Conservation (phyloP, 495 filamentous ascomycete species). For the Neurospora tetrasperma region DNA sequence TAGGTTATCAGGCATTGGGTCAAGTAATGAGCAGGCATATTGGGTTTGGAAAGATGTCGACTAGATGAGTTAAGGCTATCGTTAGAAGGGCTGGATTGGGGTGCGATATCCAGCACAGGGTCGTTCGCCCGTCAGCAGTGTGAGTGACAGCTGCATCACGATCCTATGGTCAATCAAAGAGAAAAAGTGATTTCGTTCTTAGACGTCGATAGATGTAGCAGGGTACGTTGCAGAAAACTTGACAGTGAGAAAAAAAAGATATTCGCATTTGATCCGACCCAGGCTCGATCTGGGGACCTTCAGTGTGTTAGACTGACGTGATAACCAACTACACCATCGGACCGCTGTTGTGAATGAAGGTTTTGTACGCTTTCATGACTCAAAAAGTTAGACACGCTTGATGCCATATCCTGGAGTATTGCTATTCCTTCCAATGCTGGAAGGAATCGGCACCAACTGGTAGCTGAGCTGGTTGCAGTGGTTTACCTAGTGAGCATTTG, state of each 20-base stretch:
- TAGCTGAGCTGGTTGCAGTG: background rate
- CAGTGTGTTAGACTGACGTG: background rate
- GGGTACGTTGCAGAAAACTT: background rate
- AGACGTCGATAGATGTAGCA: no score
- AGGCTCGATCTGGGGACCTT: background rate
- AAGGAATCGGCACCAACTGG: background rate
- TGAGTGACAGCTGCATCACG: background rate
- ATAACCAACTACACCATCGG: conserved; percentile 1
- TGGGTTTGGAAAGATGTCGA: background rate
- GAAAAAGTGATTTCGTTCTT: background rate
- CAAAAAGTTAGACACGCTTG: background rate
- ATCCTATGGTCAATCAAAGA: background rate
- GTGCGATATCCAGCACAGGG: background rate
- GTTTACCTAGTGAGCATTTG: background rate
- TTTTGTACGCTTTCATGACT: fast-evolving
- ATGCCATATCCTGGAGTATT: background rate
- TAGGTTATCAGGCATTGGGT: background rate
- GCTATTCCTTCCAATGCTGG: background rate
- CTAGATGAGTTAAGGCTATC: background rate
- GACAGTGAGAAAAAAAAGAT: background rate
- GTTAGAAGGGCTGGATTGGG: background rate
- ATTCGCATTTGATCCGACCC: background rate
- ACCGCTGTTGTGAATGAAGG: background rate
- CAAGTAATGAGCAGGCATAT: background rate
- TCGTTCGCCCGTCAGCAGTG: background rate